A percentile compares a stretch with the other conserved stretches of the same genome.
Evolutionary conservation across 768 basidiomycete species (phyloP).

Genomic region (Calocera cornea): DNA sequence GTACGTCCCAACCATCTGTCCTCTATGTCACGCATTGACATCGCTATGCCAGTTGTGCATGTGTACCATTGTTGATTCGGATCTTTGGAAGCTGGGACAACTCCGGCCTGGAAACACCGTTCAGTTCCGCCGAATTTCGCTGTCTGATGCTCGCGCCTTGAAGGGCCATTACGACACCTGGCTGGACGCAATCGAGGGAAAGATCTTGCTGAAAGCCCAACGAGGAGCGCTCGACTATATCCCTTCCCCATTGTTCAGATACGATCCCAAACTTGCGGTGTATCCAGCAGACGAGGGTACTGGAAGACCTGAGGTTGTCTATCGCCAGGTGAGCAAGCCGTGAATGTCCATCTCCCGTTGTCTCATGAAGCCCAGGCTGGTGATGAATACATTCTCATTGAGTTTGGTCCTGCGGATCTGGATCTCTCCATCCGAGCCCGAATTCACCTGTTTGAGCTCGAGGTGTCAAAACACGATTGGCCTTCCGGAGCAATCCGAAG

Average conservation of each 20-base stretch:
- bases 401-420: slow-evolving; percentile 43
- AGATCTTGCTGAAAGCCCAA: background rate
- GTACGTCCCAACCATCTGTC: slow-evolving; percentile 43
- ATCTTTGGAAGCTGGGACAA: slow-evolving; percentile 58
- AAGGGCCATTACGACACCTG: slow-evolving; percentile 21
- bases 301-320: slow-evolving; percentile 29
- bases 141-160: slow-evolving; percentile 28
- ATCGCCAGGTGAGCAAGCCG: slow-evolving; percentile 36
- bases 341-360: background rate
- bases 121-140: slow-evolving; percentile 38
- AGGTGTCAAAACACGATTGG: slow-evolving; percentile 22
- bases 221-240: slow-evolving; percentile 14
- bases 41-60: slow-evolving; percentile 14
- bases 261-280: slow-evolving; percentile 31
- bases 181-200: slow-evolving; percentile 18
- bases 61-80: slow-evolving; percentile 15
- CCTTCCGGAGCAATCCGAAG: slow-evolving; percentile 27
- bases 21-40: slow-evolving; percentile 12
- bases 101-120: slow-evolving; percentile 43
- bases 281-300: slow-evolving; percentile 14
- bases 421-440: slow-evolving; percentile 42
- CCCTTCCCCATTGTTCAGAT: slow-evolving; percentile 9
- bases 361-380: slow-evolving; percentile 35
- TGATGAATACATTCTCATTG: slow-evolving; percentile 48
- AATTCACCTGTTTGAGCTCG: slow-evolving; percentile 41